A percentile compares a stretch with the other conserved stretches of the same genome.
These are phyloP conservation scores for Ascochyta fabae DNA, from an alignment of 2,329 filamentous ascomycete species.

Conservation along the genomic window DNA sequence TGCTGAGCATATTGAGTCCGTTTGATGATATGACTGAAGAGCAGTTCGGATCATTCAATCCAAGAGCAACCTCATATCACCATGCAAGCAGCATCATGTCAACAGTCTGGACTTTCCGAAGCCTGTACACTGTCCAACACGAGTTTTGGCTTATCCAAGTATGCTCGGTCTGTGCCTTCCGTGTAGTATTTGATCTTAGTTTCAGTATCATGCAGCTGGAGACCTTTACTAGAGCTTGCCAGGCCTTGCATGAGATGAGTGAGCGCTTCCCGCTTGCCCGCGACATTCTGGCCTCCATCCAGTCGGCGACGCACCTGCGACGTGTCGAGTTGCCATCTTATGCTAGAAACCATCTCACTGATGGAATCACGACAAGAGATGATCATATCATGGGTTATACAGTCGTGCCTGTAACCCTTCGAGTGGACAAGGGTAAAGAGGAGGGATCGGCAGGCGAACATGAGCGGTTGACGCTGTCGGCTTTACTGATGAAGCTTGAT, in stretches of 20 bases:
- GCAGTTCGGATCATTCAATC: background rate
- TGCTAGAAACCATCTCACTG: background rate
- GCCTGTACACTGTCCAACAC: background rate
- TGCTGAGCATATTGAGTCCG: background rate
- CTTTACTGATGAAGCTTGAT: background rate
- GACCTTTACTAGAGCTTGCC: background rate
- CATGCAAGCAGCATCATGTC: background rate
- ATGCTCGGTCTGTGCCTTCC: background rate
- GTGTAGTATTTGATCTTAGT: background rate
- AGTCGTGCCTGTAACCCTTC: background rate
- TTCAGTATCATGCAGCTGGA: background rate
- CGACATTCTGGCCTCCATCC: background rate
- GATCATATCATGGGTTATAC: background rate
- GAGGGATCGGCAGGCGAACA: background rate
- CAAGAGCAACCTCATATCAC: background rate
- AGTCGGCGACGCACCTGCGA: background rate
- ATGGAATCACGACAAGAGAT: background rate
- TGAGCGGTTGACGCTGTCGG: background rate
- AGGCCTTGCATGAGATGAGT: background rate
- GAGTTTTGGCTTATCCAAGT: background rate
- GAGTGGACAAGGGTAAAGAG: background rate
- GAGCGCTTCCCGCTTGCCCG: background rate
- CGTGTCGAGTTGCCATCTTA: background rate
- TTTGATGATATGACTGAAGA: background rate
- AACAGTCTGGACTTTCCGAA: background rate